Base-by-base conservation (phyloP, 1,284 basidiomycete genomes). In the Marasmius sp. region DNA sequence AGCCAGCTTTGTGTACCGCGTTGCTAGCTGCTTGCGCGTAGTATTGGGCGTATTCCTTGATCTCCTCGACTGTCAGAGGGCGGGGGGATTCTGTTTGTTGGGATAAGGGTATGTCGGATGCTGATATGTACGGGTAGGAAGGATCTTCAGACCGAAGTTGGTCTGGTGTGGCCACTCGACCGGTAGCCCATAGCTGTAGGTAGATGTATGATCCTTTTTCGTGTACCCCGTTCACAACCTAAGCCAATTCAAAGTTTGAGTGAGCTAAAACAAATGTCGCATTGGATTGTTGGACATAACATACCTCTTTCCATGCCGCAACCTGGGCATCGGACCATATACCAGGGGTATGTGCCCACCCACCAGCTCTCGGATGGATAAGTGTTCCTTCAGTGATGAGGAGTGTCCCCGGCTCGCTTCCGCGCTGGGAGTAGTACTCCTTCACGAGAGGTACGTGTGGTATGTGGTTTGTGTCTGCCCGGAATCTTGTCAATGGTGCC, bases 141-240 rank as follows among this genome's bases (percentile, higher is more conserved):
- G 68, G 65, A 41, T 69, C 65, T 41, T 68, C 61, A 1, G 64
- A 45, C 11, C 43, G 64, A n/a, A 79, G 72, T 10, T 74, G 64
- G 1, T 68, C 60, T 0, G 69, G 67, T 6, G 69, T 56, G 3
- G 78, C 77, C 6, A 68, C 70, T 6, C 81, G 75, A 1, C 81
- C 82, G 51, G 81, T 65, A 0, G 80, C 79, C 79, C 79, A 80
- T 0, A 83, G 70, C 66, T 85, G 82, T 3, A 74, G n/a, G 68
- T 74, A 81, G 62, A 84, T 78, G 67, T 70, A 71, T 0, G 73
- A 77, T 1, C 75, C 77, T 62, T 79, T 77, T 8, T 72, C 72
- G 66, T 84, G 83, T 0, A 74, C 71, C 0, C 68, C 64, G 18
- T 70, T 60, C 0, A 66, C 67, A 43, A 81, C 67, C 73, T 76